Evolutionary conservation across 176 grass and related monocot species (phyloP), one percentile per base, ranked within the genome.

Genomic region (Poa pratensis): DNA sequence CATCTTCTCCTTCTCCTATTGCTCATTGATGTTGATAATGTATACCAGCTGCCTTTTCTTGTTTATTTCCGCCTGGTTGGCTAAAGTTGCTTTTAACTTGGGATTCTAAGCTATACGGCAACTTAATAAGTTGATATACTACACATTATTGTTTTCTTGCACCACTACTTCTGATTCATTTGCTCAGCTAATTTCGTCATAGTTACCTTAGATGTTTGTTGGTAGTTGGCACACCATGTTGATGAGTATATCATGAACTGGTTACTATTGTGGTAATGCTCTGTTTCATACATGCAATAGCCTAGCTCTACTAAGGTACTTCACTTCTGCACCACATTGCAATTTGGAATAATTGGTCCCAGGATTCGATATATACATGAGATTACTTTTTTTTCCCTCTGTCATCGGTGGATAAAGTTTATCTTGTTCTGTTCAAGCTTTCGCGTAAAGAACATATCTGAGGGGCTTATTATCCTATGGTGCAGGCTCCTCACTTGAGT

Each of bases 401-500:
- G 71, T 73, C 39, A 58, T 73, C 17, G 27, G 16, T 83, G 17
- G 23, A 73, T 28, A 83, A 16, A 35, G 14, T 83, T 83, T 24
- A 50, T 22, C 20, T 34, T 83, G 54, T 74, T 59, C 17, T 49
- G 19, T 62, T 62, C 4, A 24, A 74, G 39, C 54, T 83, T 62
- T 49, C 48, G 39, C 30, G 7, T 28, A 24, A 84, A 6, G 45
- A 58, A 49, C 32, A 34, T 83, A 82, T n/a, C 49, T 92, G 35
- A 82, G 43, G 27, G 45, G 49, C 55, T 89, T 86, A 69, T 59
- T 82, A 75, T 83, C 55, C 77, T 55, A 28, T 87, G 9, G 88
- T 88, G 69, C 84, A 98, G 96, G 79, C 63, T 88, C 78, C 59
- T 92, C 65, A 27, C 55, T 30, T 93, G 51, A 80, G 52, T 72